Evolutionary conservation across 495 filamentous ascomycete species (phyloP), one percentile per base, ranked within the genome.

Genomic region (Aspergillus cavernicola): DNA sequence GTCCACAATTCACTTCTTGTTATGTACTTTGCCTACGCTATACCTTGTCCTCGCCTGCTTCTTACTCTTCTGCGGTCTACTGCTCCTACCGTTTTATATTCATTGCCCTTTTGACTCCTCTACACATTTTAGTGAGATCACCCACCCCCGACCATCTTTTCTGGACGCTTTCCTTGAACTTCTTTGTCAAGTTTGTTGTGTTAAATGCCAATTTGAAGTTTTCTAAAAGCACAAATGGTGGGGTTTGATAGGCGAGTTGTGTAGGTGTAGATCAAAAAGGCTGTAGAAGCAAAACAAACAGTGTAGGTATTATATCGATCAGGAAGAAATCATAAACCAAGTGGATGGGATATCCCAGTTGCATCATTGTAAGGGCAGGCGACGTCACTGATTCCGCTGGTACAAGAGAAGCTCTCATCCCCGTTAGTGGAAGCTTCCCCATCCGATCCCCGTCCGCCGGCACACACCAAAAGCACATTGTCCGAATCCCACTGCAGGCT

Each of bases 1-100:
- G 63, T 67, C 64, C 68, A 66, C 60, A 62, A 63, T 73, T 66
- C 63, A 60, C 69, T 77, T 77, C 74, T 77, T 75, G 72, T 77
- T 69, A 77, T 75, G 74, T 77, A 77, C 68, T 75, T 74, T 74
- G 69, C 62, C 69, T 72, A 74, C 66, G 73, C 66, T 74, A 75
- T 74, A 72, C 74, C 69, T 74, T 71, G 67, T 66, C 56, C 24
- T 61, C 57, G 54, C 60, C 56, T 58, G 51, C 69, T 65, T 61
- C 62, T 68, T 73, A 63, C 68, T 66, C 61, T 37, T 50, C 49
- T 60, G 54, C 46, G 59, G 64, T 65, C 64, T 64, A 60, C 52
- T 56, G 19, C 51, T 71, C 66, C n/a, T n/a, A n/a, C 66, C 66
- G 44, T 61, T 59, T 59, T 61, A 57, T 62, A 43, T 65, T 53